A percentile compares a stretch with the other conserved stretches of the same genome.
Evolutionary conservation across 306 rosid species (phyloP).

Genomic region (Cicer pinnatifidum): DNA sequence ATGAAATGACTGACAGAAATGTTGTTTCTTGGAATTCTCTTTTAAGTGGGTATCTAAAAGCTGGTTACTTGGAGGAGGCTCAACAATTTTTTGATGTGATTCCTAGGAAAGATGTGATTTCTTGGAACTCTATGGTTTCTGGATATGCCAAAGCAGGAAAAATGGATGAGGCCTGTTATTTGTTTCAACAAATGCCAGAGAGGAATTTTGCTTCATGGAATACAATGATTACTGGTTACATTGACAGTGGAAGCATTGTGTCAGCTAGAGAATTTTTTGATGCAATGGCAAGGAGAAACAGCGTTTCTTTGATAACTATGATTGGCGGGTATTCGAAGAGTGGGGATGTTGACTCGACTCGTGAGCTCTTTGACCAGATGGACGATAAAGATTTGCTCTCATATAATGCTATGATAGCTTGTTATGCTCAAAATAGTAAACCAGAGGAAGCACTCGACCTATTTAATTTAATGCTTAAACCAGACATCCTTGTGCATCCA

Average conservation of each 20-base stretch:
- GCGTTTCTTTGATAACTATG: conserved; percentile 67
- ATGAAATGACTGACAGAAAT: conserved; percentile 63
- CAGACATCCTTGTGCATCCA: conserved; percentile 51
- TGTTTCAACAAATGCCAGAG: conserved; percentile 67
- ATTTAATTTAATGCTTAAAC: conserved; percentile 61
- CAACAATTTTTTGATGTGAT: conserved; percentile 57
- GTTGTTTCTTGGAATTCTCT: conserved; percentile 87
- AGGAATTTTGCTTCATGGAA: conserved; percentile 75
- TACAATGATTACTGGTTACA: conserved; percentile 65
- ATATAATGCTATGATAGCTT: conserved; percentile 73
- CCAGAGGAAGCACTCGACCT: conserved; percentile 71
- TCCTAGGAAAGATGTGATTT: conserved; percentile 65
- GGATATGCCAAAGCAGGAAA: conserved; percentile 60
- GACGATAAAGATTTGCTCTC: conserved; percentile 53
- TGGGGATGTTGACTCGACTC: conserved; percentile 70
- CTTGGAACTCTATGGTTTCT: conserved; percentile 79
- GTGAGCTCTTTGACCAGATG: conserved; percentile 58
- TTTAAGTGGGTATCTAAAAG: conserved; percentile 63
- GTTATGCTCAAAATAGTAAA: conserved; percentile 72
- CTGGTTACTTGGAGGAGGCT: conserved; percentile 59
- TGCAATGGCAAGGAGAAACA: conserved; percentile 62
- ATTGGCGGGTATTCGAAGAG: conserved; percentile 66
- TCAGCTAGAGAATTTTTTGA: conserved; percentile 60
- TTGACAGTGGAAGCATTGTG: conserved; percentile 53
- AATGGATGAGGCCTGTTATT: conserved; percentile 58